These are phyloP conservation scores for Serendipita sp. DNA, from an alignment of 768 basidiomycete species.

Conservation along the genomic window DNA sequence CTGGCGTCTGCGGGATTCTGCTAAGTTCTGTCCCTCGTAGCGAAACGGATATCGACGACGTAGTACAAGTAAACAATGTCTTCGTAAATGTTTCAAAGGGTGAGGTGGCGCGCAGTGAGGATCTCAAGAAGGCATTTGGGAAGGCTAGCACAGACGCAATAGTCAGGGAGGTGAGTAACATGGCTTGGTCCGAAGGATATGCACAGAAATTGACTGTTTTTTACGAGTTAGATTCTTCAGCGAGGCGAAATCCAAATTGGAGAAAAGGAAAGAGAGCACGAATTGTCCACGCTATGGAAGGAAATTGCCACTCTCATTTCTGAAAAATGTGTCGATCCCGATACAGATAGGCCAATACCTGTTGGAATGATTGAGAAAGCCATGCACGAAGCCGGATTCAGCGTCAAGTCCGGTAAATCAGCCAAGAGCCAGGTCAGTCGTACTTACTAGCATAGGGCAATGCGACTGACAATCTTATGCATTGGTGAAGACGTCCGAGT, in stretches of 20 bases:
- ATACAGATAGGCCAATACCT: conserved; percentile 75
- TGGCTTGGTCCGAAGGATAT: background rate
- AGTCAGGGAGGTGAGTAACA: conserved; percentile 54
- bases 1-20: background rate
- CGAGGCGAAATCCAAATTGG: conserved; percentile 96
- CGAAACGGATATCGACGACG: conserved; percentile 87
- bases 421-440: conserved; percentile 77
- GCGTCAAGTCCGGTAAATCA: conserved; percentile 71
- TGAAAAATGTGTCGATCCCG: conserved; percentile 90
- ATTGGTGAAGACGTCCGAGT: conserved; percentile 59
- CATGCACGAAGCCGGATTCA: conserved; percentile 89
- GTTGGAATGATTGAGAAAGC: conserved; percentile 96
- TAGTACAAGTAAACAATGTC: conserved; percentile 90
- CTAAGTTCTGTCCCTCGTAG: conserved; percentile 22
- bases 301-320: conserved; percentile 92
- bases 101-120: conserved; percentile 72
- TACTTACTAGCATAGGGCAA: background rate
- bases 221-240: conserved; percentile 55
- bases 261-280: conserved; percentile 91
- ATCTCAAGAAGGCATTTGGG: conserved; percentile 77
- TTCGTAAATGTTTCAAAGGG: conserved; percentile 96
- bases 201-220: background rate
- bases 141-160: conserved; percentile 41
- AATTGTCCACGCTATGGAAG: conserved; percentile 58
- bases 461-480: background rate